A percentile compares a stretch with the other conserved stretches of the same genome.
phyloP scores from a whole-genome alignment of 495 filamentous ascomycete genomes.

The Neurospora sp. region DNA sequence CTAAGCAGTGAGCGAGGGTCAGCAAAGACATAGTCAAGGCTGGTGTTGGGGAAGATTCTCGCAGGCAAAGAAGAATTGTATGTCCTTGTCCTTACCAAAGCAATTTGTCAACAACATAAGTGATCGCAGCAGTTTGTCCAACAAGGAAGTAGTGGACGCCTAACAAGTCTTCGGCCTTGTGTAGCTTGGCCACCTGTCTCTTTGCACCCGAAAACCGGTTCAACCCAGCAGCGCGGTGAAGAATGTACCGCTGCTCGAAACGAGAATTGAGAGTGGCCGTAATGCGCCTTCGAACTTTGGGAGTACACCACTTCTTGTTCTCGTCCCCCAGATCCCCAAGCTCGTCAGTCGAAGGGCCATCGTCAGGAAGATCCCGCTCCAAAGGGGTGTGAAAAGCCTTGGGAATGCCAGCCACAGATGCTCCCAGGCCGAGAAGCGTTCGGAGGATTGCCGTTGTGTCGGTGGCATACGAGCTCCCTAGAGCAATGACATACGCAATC shows the following conservation, averaged over 20 bases:
- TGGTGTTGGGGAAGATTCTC: neutral
- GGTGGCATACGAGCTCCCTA: slow-evolving; percentile 13
- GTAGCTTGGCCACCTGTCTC: slow-evolving; percentile 22
- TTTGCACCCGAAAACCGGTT: slow-evolving; percentile 17
- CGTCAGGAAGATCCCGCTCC: slow-evolving; percentile 13
- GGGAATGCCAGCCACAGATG: slow-evolving; percentile 20
- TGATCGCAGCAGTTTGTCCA: slow-evolving; percentile 32
- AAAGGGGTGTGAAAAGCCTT: slow-evolving; percentile 23
- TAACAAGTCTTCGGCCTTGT: slow-evolving; percentile 25
- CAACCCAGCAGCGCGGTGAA: slow-evolving; percentile 24
- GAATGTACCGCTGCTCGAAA: slow-evolving; percentile 30
- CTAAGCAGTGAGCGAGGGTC: slow-evolving; percentile 12
- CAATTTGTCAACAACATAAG: slow-evolving; percentile 17
- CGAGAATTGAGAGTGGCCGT: slow-evolving; percentile 26
- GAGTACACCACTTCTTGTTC: slow-evolving; percentile 7
- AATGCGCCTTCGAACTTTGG: slow-evolving; percentile 9
- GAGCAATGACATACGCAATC: slow-evolving; percentile 34
- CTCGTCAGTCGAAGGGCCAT: neutral
- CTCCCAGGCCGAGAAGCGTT: slow-evolving; percentile 33
- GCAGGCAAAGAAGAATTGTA: neutral
- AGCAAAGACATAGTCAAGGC: neutral
- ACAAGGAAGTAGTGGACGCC: slow-evolving; percentile 36
- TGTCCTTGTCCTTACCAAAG: neutral
- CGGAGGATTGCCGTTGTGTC: slow-evolving; percentile 25
- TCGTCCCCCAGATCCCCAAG: neutral